A percentile compares a stretch with the other conserved stretches of the same genome.
phyloP scores from a whole-genome alignment of 2,329 filamentous ascomycete species.

The Corynespora cassiicola region DNA sequence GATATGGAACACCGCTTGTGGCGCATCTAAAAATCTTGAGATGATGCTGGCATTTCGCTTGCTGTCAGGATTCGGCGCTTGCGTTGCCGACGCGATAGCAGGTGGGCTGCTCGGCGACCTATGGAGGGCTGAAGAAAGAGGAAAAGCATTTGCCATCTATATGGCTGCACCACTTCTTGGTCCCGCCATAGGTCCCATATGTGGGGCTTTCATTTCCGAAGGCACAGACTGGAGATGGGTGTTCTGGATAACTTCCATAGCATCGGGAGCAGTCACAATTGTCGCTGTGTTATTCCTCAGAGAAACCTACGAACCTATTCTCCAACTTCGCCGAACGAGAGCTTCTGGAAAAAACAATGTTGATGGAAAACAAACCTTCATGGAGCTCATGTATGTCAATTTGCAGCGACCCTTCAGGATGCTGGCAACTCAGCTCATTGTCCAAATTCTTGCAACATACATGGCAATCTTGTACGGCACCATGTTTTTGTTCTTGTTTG shows the following conservation, averaged over 20 bases:
- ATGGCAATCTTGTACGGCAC: conserved; percentile 50
- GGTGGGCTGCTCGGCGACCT: conserved; percentile 11
- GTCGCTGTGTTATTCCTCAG: conserved; percentile 8
- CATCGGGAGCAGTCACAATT: conserved; percentile 1
- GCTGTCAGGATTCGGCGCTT: conserved; percentile 12
- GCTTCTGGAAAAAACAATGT: not conserved
- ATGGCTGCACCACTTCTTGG: conserved; percentile 12
- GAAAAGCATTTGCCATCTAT: conserved; percentile 12
- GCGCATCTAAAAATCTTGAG: conserved; percentile 5
- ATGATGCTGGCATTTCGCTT: conserved; percentile 16
- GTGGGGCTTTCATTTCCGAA: conserved; percentile 9
- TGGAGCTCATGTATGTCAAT: conserved; percentile 6
- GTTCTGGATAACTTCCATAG: conserved; percentile 10
- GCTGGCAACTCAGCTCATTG: conserved; percentile 12
- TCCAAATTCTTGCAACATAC: conserved; percentile 51
- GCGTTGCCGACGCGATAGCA: conserved; percentile 12
- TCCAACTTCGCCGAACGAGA: not conserved
- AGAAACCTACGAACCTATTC: conserved; percentile 10
- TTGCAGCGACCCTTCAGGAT: conserved; percentile 14
- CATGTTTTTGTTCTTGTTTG: conserved; percentile 24
- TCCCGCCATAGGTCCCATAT: conserved; percentile 8
- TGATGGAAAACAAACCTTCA: not conserved
- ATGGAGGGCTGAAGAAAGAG: conserved; percentile 11
- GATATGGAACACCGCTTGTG: conserved; percentile 13
- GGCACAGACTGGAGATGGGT: conserved; percentile 10